Percentiles rank a stretch among this genome's conserved stretches.
phyloP scores from a whole-genome alignment of 371 early-diverging fungal genomes.

The Apophysomyces trapeziformis region DNA sequence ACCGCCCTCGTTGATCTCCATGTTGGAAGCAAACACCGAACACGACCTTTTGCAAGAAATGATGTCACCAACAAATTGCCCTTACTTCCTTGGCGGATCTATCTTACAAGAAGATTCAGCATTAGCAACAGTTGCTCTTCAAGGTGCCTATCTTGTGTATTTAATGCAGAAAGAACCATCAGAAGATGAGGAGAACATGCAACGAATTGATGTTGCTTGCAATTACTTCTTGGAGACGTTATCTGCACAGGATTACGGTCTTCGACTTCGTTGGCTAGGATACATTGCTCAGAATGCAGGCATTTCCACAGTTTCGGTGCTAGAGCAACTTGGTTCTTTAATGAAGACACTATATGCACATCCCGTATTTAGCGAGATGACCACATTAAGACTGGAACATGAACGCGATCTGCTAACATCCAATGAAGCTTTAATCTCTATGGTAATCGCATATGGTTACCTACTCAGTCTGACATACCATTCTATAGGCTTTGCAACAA shows the following conservation, averaged over 20 bases:
- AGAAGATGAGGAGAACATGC: constrained; percentile 17
- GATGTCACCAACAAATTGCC: constrained; percentile 57
- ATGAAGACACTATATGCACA: constrained; percentile 32
- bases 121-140: constrained; percentile 60
- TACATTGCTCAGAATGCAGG: constrained; percentile 46
- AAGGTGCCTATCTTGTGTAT: constrained; percentile 63
- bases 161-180: constrained; percentile 37
- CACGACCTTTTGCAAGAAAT: constrained; percentile 27
- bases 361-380: constrained; percentile 29
- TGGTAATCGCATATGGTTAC: background rate
- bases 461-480: background rate
- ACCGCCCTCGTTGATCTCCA: constrained; percentile 21
- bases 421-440: constrained; percentile 3
- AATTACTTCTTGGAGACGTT: constrained; percentile 63
- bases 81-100: constrained; percentile 61
- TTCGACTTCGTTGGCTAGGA: constrained; percentile 58
- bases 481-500: constrained; percentile 12
- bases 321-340: constrained; percentile 38
- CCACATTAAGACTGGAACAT: constrained; percentile 16
- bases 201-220: constrained; percentile 53
- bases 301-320: constrained; percentile 13
- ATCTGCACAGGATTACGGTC: constrained; percentile 45
- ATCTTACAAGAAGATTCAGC: constrained; percentile 59
- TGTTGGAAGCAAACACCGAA: constrained; percentile 21
- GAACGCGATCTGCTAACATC: constrained; percentile 1